phyloP scores from a whole-genome alignment of 2,329 filamentous ascomycete species.

The Cercospora sp. region DNA sequence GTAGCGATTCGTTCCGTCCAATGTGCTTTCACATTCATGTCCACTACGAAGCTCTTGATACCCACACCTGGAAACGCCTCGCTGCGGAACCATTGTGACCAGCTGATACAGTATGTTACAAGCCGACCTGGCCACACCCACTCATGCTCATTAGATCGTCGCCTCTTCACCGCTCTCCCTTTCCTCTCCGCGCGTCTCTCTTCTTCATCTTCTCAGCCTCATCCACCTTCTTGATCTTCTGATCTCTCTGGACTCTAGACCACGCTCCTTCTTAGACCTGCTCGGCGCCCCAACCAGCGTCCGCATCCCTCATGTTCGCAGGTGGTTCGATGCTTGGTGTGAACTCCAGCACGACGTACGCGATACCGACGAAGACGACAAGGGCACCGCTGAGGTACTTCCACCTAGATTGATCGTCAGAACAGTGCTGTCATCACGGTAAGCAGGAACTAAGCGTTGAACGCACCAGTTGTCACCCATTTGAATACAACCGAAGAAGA shows the following conservation, averaged over 20 bases:
- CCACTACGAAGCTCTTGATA: background rate
- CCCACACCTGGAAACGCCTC: background rate
- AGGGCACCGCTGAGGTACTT: constrained; percentile 75
- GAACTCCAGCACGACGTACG: constrained; percentile 61
- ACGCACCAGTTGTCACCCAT: constrained; percentile 65
- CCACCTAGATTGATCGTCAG: background rate
- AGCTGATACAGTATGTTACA: constrained; percentile 10
- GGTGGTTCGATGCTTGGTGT: constrained; percentile 55
- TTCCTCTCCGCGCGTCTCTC: background rate
- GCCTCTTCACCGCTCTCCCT: background rate
- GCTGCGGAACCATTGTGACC: background rate
- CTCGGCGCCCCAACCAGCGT: constrained; percentile 55
- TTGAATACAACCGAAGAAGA: constrained; percentile 87
- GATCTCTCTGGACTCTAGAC: no score
- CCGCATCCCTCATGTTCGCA: constrained; percentile 56
- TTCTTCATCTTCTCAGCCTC: background rate
- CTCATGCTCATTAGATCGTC: constrained; percentile 1
- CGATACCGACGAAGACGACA: constrained; percentile 75
- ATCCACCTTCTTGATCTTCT: background rate
- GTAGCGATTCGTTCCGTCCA: background rate
- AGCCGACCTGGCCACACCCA: background rate
- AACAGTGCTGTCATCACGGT: no score
- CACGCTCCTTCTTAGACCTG: no score
- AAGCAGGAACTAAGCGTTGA: no score
- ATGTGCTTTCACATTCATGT: background rate